Evolutionary conservation across 345 rosid genomes (phyloP).

Genomic region (Arabidopsis thaliana): TAIR10.1 NC_003075.7:18541501-18542000

Average conservation of each 20-base stretch:
- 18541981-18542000: constrained; percentile 30
- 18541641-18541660: constrained; percentile 76
- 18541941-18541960: constrained; percentile 31
- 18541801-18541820: constrained; percentile 53
- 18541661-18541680: constrained; percentile 70
- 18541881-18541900: constrained; percentile 36
- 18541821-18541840: constrained; percentile 27
- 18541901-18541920: constrained; percentile 25
- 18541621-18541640: constrained; percentile 66
- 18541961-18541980: not conserved
- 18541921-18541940: not conserved
- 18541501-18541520: constrained; percentile 26
- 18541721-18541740: constrained; percentile 71
- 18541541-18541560: constrained; percentile 11
- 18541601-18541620: constrained; percentile 70
- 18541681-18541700: constrained; percentile 67
- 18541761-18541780: constrained; percentile 66
- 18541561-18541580: constrained; percentile 30
- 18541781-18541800: constrained; percentile 65
- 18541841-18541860: constrained; percentile 20
- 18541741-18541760: constrained; percentile 70
- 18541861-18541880: constrained; percentile 16
- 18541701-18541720: constrained; percentile 63
- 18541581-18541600: constrained; percentile 67
- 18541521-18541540: constrained; percentile 12